phyloP scores from a whole-genome alignment of 768 basidiomycete genomes.

The Xerocomellus dryophilus region DNA sequence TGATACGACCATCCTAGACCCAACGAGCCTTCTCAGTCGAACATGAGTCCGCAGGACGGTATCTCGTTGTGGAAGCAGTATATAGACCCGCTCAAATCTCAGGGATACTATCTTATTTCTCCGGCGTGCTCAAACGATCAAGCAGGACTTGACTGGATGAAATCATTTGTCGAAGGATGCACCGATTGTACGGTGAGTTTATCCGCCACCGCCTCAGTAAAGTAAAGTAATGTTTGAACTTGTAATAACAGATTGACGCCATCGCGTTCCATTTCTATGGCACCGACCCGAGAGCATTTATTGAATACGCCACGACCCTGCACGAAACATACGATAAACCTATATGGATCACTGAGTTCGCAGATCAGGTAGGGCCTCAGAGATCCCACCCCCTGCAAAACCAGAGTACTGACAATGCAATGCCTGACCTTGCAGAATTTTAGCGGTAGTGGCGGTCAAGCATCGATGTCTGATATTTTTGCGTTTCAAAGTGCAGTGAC shows the following conservation, averaged over 20 bases:
- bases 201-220: not conserved
- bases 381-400: not conserved
- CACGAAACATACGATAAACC: constrained; percentile 44
- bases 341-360: constrained; percentile 70
- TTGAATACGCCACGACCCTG: constrained; percentile 47
- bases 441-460: constrained; percentile 41
- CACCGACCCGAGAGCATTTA: constrained; percentile 46
- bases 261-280: constrained; percentile 77
- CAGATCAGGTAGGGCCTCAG: constrained; percentile 50
- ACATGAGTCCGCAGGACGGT: constrained; percentile 53
- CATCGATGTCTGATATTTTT: constrained; percentile 39
- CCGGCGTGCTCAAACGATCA: constrained; percentile 70
- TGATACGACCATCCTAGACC: constrained; percentile 46
- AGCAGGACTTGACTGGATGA: constrained; percentile 64
- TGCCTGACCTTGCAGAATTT: constrained; percentile 45
- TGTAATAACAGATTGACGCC: constrained; percentile 47
- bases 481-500: constrained; percentile 47
- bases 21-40: constrained; percentile 61
- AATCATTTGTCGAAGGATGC: constrained; percentile 54
- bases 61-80: constrained; percentile 60
- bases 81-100: constrained; percentile 54
- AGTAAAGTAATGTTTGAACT: not conserved
- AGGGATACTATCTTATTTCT: constrained; percentile 61
- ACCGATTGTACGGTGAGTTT: constrained; percentile 48
- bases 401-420: not conserved